Base-by-base conservation (phyloP, 495 filamentous ascomycete species). In the Daldinia loculata region DNA sequence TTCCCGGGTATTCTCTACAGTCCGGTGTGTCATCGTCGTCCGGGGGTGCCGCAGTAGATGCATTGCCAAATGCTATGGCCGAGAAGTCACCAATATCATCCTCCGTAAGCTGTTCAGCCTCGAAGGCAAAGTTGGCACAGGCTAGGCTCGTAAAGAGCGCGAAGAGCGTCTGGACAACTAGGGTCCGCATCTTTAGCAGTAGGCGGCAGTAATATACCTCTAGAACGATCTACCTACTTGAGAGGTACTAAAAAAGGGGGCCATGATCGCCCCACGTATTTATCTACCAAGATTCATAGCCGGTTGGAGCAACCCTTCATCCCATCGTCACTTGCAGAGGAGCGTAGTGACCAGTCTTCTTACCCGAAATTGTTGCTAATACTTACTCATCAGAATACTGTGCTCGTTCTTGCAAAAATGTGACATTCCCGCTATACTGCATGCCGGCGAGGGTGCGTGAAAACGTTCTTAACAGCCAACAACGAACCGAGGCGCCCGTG, bases 1-100 rank as follows among this genome's bases (percentile, higher is more conserved):
- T 80, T 6, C 81, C 81, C 0, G 88, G 86, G 48, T 81, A 80
- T n/a, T 78, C 71, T 70, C 83, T 88, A 78, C 87, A 89, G 11
- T 61, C 70, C 11, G 64, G 61, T 2, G 9, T 48, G 4, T 11
- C 2, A 12, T 43, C 67, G 17, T 60, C 41, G 27, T 61, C 51
- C 19, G 58, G 56, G 19, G 59, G 38, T n/a, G 15, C 45, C 29
- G 56, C 59, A 0, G 62, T 14, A 17, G 71, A 52, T 32, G 27
- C 51, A 43, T 79, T 34, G 3, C 75, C 76, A 43, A 82, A 82
- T 2, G 65, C 64, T 57, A 80, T 74, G 32, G 69, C 71, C 1
- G 73, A 68, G 59, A 79, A 79, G 56, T 70, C 71, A 0, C 68
- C 67, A 55, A 76, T 48, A 7, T 81, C 75, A 2, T 53, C 52